Percentiles rank a stretch among this genome's conserved stretches.
Evolutionary conservation across 2,329 filamentous ascomycete genomes (phyloP).

Genomic region (Botrytis sinoallii): DNA sequence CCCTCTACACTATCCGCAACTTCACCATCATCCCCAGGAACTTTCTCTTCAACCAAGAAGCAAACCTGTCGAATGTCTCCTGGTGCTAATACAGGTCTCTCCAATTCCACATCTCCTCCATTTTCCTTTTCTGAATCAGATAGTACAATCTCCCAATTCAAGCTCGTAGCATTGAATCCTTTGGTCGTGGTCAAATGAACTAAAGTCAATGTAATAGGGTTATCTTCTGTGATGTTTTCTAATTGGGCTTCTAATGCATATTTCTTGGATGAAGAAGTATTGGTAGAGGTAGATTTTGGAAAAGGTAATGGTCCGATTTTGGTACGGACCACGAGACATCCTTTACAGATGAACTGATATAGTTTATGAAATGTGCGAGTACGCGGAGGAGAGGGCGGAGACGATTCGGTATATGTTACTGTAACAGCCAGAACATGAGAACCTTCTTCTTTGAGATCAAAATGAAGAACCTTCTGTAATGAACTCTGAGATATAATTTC

Average conservation of each 20-base stretch:
- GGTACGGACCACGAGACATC: conserved; percentile 83
- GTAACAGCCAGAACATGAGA: conserved; percentile 92
- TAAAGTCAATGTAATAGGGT: conserved; percentile 72
- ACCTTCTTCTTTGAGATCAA: conserved; percentile 90
- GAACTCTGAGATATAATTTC: background rate
- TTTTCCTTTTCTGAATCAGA: conserved; percentile 20
- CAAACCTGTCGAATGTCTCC: conserved; percentile 65
- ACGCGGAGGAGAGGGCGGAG: conserved; percentile 48
- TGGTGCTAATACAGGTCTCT: conserved; percentile 60
- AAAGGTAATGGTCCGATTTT: conserved; percentile 63
- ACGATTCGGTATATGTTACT: conserved; percentile 88
- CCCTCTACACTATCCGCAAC: conserved; percentile 17
- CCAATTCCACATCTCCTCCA: conserved; percentile 38
- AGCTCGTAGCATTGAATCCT: conserved; percentile 51
- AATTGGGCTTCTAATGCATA: conserved; percentile 92
- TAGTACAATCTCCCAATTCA: conserved; percentile 52
- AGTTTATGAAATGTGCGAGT: conserved; percentile 83
- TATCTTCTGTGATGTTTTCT: conserved; percentile 82
- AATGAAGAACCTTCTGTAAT: conserved; percentile 76
- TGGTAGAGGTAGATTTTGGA: background rate
- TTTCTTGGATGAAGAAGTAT: conserved; percentile 34
- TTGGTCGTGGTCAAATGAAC: conserved; percentile 54
- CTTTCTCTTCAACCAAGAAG: conserved; percentile 51
- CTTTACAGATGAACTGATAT: conserved; percentile 94
- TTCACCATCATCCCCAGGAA: conserved; percentile 37